Conservation (phyloP, 2,329 filamentous ascomycete species). For the Pseudogymnoascus sp. region DNA sequence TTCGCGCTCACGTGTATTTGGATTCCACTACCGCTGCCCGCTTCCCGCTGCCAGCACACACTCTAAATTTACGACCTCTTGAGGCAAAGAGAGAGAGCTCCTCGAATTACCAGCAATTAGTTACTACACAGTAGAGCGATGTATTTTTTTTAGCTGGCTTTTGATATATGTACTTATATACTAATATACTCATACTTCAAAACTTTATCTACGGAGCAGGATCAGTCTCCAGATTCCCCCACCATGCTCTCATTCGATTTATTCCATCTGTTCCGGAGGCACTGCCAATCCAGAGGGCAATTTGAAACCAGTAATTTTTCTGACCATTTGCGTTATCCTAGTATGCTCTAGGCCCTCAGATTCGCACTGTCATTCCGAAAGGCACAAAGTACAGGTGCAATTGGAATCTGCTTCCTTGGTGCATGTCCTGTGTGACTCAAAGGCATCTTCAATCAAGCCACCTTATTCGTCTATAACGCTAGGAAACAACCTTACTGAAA, state of each 20-base stretch:
- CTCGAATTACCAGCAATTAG: too few relatives aligned
- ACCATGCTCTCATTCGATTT: background rate
- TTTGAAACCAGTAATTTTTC: background rate
- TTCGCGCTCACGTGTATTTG: background rate
- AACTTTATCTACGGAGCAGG: too few relatives aligned
- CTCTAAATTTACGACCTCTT: background rate
- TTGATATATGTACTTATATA: too few relatives aligned
- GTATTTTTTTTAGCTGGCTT: too few relatives aligned
- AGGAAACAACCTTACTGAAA: background rate
- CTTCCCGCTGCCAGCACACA: too few relatives aligned
- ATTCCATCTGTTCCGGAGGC: background rate
- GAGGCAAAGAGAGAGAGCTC: too few relatives aligned
- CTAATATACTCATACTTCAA: too few relatives aligned
- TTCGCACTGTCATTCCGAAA: background rate
- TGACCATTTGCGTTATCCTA: background rate
- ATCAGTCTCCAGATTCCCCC: too few relatives aligned
- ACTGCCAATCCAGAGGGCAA: background rate
- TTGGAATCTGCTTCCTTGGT: background rate
- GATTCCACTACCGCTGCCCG: background rate
- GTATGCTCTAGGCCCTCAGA: background rate
- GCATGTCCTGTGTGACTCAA: background rate
- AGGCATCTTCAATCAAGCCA: background rate
- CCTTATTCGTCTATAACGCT: background rate
- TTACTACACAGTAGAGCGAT: too few relatives aligned
- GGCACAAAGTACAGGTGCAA: background rate